These are phyloP conservation scores for Helianthus tuberosus DNA, from an alignment of 129 eudicot genomes.

Conservation along the genomic window DNA sequence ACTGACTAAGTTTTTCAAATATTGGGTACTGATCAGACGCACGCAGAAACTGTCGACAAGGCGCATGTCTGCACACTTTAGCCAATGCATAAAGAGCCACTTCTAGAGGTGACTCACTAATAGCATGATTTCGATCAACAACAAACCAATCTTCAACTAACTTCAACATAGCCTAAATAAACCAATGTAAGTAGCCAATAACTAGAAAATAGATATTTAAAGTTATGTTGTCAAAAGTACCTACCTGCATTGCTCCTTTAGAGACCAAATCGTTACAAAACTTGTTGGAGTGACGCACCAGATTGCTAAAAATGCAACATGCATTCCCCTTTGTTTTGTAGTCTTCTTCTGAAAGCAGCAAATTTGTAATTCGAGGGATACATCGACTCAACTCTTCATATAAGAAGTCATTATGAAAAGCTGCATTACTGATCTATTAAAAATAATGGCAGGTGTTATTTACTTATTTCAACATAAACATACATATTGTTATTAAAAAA, in stretches of 20 bases:
- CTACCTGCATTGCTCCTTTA: constrained; percentile 96
- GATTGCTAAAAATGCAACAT: constrained; percentile 94
- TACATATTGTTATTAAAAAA: neutral
- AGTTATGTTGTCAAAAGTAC: neutral
- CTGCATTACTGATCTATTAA: constrained; percentile 90
- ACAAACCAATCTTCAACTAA: constrained; percentile 75
- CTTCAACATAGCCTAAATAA: constrained; percentile 72
- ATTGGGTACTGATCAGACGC: constrained; percentile 75
- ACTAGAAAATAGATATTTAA: neutral
- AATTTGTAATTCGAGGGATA: constrained; percentile 73
- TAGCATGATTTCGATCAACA: constrained; percentile 72
- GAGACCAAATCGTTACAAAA: constrained; percentile 89
- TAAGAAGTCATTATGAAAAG: constrained; percentile 81
- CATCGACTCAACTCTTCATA: constrained; percentile 79
- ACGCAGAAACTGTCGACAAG: constrained; percentile 78
- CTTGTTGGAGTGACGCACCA: constrained; percentile 84
- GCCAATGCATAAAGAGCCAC: constrained; percentile 79
- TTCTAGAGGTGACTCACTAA: constrained; percentile 79
- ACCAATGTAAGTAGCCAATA: constrained; percentile 11
- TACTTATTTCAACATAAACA: too few relatives aligned
- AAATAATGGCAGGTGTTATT: too few relatives aligned
- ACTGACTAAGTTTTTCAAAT: constrained; percentile 67
- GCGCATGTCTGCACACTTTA: constrained; percentile 80
- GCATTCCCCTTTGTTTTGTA: constrained; percentile 96
- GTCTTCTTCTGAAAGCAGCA: constrained; percentile 83